Conservation (phyloP, 2,329 filamentous ascomycete species). For the Monilinia vaccinii-corymbosi region DNA sequence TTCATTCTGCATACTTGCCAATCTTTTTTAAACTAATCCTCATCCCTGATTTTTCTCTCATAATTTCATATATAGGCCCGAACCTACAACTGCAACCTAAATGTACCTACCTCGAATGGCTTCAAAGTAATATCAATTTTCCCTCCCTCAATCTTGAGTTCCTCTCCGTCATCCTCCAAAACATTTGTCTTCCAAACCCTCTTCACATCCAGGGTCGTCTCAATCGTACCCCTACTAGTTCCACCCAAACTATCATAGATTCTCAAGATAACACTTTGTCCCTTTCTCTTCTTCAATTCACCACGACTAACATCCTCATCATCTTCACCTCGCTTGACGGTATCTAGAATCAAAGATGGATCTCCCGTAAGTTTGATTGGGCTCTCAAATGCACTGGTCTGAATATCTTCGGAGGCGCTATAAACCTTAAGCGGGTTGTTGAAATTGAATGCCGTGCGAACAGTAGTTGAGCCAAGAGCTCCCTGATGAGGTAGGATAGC, state of each 20-base stretch:
- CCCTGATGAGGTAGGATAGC: conserved; percentile 82
- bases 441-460: conserved; percentile 81
- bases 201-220: conserved; percentile 59
- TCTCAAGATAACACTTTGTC: conserved; percentile 71
- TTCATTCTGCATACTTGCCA: background rate
- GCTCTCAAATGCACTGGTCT: conserved; percentile 34
- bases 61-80: background rate
- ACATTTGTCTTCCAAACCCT: conserved; percentile 77
- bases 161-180: conserved; percentile 76
- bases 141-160: conserved; percentile 40
- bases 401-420: conserved; percentile 35
- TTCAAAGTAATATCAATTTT: conserved; percentile 56
- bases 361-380: conserved; percentile 61
- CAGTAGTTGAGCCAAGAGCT: conserved; percentile 58
- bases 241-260: conserved; percentile 88
- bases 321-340: conserved; percentile 87
- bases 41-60: background rate
- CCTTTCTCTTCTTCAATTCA: conserved; percentile 55
- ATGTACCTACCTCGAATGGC: conserved; percentile 81
- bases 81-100: conserved; percentile 48
- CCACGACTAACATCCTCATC: conserved; percentile 63
- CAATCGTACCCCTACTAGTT: conserved; percentile 60
- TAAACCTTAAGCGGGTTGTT: conserved; percentile 66
- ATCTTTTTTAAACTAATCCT: background rate
- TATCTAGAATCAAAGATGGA: conserved; percentile 69